A percentile compares a stretch with the other conserved stretches of the same genome.
phyloP scores from a whole-genome alignment of 371 early-diverging fungal genomes.

The Syncephalastrum contaminatum region DNA sequence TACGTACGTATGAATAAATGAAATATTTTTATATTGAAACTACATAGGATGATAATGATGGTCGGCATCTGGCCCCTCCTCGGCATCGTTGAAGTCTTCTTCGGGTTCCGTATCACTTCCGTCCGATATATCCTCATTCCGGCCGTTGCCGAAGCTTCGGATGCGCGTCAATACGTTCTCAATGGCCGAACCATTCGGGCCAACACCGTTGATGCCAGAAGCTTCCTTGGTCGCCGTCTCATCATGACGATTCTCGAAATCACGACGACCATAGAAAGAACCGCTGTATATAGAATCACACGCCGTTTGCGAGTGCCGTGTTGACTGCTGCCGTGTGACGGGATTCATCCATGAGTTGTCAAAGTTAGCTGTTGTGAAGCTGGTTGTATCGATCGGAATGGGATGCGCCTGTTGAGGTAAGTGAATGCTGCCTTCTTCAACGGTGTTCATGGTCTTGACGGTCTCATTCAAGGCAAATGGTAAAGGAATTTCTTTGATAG shows the following conservation, averaged over 20 bases:
- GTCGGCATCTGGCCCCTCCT: neutral
- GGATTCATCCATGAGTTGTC: conserved; percentile 4
- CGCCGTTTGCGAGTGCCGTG: conserved; percentile 1
- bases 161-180: conserved; percentile 24
- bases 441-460: conserved; percentile 22
- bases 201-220: conserved; percentile 3
- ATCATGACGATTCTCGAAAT: conserved; percentile 47
- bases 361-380: no score
- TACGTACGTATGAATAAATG: no score
- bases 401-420: neutral
- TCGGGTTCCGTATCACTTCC: conserved; percentile 20
- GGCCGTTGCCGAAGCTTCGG: conserved; percentile 14
- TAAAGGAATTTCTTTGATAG: conserved; percentile 84
- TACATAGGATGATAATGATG: no score
- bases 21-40: no score
- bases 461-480: conserved; percentile 51
- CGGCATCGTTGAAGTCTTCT: conserved; percentile 23
- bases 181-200: conserved; percentile 3
- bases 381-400: no score
- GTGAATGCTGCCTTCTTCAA: conserved; percentile 19
- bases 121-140: conserved; percentile 4
- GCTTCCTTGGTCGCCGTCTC: conserved; percentile 16
- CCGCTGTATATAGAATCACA: conserved; percentile 19
- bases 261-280: conserved; percentile 49
- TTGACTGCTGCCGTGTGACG: conserved; percentile 4